These are phyloP conservation scores for Akanthomyces muscarius DNA, from an alignment of 2,329 filamentous ascomycete species.

Conservation along the genomic window DNA sequence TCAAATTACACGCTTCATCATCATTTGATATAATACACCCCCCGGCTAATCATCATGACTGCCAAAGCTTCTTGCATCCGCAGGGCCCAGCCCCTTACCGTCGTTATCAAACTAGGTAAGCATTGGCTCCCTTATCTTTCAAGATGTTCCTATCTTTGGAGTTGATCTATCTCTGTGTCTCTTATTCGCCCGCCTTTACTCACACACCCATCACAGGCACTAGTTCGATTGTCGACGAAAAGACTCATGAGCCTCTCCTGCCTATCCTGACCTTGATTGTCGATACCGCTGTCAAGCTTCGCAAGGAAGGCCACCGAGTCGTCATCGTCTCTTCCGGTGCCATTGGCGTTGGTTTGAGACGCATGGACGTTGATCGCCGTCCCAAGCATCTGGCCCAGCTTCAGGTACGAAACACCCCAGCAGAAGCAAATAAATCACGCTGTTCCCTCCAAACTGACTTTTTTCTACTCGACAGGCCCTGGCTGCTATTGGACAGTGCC, in stretches of 20 bases:
- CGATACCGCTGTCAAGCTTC: conserved; percentile 83
- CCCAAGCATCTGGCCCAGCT: conserved; percentile 88
- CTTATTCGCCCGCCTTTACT: neutral
- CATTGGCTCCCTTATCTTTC: conserved; percentile 19
- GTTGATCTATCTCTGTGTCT: neutral
- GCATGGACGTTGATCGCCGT: conserved; percentile 82
- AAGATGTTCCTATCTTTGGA: neutral
- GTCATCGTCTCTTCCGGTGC: conserved; percentile 96
- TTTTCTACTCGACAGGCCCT: conserved; percentile 55
- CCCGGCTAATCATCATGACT: conserved; percentile 17
- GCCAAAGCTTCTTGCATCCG: conserved; percentile 19
- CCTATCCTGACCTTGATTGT: conserved; percentile 90
- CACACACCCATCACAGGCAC: conserved; percentile 59
- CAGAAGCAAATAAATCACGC: neutral
- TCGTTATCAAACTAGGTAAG: conserved; percentile 86
- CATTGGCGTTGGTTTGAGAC: conserved; percentile 85
- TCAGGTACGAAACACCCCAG: conserved; percentile 41
- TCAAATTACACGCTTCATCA: conserved; percentile 17
- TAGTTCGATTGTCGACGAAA: conserved; percentile 97
- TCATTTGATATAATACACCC: conserved; percentile 9
- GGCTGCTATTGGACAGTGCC: conserved; percentile 92
- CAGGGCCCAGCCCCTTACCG: conserved; percentile 52
- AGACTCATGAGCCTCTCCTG: conserved; percentile 86
- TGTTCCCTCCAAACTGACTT: neutral
- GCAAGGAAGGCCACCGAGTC: conserved; percentile 87